Conservation (phyloP, 148 eudicot species). For the Vaccinium macrocarpon region DNA sequence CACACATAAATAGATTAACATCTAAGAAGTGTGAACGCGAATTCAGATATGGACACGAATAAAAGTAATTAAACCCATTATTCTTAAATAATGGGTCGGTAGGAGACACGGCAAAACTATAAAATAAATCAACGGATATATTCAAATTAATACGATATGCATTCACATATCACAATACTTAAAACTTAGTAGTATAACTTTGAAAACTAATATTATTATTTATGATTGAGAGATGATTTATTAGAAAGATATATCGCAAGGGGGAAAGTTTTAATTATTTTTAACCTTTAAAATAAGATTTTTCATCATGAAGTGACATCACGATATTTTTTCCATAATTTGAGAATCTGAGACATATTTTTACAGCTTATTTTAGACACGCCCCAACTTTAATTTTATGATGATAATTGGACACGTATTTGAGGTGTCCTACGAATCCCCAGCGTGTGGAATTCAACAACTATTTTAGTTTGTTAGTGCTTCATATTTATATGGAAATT, state of each 20-base stretch:
- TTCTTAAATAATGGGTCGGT: background rate
- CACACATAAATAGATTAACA: background rate
- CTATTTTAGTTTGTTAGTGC: background rate
- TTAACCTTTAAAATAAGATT: no score
- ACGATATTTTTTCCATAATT: background rate
- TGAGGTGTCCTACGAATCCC: background rate
- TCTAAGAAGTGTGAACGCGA: background rate
- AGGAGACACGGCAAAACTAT: background rate
- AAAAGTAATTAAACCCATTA: background rate
- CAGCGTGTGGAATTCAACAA: background rate
- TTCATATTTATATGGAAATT: background rate
- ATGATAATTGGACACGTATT: background rate
- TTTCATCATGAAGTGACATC: background rate
- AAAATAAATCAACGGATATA: background rate
- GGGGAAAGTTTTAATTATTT: no score
- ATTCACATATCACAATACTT: background rate
- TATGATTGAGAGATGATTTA: background rate
- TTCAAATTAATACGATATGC: background rate
- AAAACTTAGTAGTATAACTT: background rate
- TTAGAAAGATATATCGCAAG: background rate
- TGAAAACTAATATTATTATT: background rate
- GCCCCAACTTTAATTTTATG: background rate
- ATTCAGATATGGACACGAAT: no score
- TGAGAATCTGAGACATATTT: background rate
- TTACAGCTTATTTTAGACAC: background rate